These are phyloP conservation scores for Saturnispora zaruensis DNA, from an alignment of 805 yeast genomes.

Conservation along the genomic window DNA sequence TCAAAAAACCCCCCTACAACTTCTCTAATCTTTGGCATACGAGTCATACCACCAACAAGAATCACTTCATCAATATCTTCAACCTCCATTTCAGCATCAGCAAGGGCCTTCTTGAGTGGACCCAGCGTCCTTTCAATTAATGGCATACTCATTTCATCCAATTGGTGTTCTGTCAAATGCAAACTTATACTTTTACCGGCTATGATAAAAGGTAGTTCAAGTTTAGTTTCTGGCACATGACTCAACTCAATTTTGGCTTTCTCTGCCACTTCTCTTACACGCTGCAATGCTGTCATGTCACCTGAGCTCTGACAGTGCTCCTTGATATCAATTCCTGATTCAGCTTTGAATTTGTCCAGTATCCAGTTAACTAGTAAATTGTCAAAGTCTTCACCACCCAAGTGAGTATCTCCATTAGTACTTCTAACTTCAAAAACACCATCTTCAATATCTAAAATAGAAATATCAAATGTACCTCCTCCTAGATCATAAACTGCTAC, in stretches of 20 bases:
- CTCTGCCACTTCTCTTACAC: slow-evolving; percentile 83
- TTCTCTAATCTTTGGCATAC: slow-evolving; percentile 82
- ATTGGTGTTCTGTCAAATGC: slow-evolving; percentile 40
- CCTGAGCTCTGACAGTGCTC: background rate
- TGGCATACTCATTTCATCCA: slow-evolving; percentile 42
- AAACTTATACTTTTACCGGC: slow-evolving; percentile 34
- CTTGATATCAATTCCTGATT: slow-evolving; percentile 51
- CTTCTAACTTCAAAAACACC: slow-evolving; percentile 96
- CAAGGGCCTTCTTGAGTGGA: slow-evolving; percentile 74
- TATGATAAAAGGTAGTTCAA: slow-evolving; percentile 78
- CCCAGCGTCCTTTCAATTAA: slow-evolving; percentile 64
- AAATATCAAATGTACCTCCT: slow-evolving; percentile 96
- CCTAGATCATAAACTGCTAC: slow-evolving; percentile 96
- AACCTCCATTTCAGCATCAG: slow-evolving; percentile 65
- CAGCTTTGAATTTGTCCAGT: slow-evolving; percentile 69
- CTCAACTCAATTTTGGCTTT: slow-evolving; percentile 84
- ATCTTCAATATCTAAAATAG: slow-evolving; percentile 89
- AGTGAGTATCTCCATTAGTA: slow-evolving; percentile 89
- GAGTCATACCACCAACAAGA: slow-evolving; percentile 85
- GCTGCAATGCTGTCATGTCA: slow-evolving; percentile 74
- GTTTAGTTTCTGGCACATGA: slow-evolving; percentile 60
- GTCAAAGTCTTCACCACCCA: slow-evolving; percentile 88
- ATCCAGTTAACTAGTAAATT: slow-evolving; percentile 74
- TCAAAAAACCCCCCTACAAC: slow-evolving; percentile 71
- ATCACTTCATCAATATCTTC: slow-evolving; percentile 71